phyloP scores from a whole-genome alignment of 768 basidiomycete species.

The Tubosaeta sp. region DNA sequence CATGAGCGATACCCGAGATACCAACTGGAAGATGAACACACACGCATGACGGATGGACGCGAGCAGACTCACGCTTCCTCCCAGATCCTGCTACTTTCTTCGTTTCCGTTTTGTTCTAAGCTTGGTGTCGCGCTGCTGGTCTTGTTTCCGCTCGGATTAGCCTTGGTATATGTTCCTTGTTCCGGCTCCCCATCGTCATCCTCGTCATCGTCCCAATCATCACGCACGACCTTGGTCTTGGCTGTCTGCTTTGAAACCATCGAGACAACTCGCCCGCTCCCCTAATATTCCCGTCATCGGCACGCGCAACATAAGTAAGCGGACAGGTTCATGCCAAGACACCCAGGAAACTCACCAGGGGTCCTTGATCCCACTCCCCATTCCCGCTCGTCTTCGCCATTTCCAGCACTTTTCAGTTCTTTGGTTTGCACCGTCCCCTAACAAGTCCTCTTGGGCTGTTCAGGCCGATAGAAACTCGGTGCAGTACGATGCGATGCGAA shows the following conservation, averaged over 20 bases:
- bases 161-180: background rate
- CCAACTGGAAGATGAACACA: constrained; percentile 13
- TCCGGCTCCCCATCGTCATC: constrained; percentile 21
- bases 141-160: background rate
- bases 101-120: constrained; percentile 8
- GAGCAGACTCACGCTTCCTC: constrained; percentile 57
- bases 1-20: background rate
- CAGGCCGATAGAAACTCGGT: background rate
- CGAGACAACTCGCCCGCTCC: background rate
- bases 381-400: constrained; percentile 14
- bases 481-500: background rate
- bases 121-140: background rate
- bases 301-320: constrained; percentile 11
- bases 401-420: background rate
- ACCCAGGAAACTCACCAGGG: constrained; percentile 4
- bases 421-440: background rate
- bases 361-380: constrained; percentile 18
- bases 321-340: background rate
- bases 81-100: constrained; percentile 54
- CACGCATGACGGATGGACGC: background rate
- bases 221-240: constrained; percentile 27
- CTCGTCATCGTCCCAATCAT: constrained; percentile 60
- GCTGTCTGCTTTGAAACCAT: constrained; percentile 2
- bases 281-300: constrained; percentile 3
- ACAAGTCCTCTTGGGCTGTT: background rate